Evolutionary conservation across 1,139 yeast species (phyloP).

Genomic region (Yamadazyma atlantica): DNA sequence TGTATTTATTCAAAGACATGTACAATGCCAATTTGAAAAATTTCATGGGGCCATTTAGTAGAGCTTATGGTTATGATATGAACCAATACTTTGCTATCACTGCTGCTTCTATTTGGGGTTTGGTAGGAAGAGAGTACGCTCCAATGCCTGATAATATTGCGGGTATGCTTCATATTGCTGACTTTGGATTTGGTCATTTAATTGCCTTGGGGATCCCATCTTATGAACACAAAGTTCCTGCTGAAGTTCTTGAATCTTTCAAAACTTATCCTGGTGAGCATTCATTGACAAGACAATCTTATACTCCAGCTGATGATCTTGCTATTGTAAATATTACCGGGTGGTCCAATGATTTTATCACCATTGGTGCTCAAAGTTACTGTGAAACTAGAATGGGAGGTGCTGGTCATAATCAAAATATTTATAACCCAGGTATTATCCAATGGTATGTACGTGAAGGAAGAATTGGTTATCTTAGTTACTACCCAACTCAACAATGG

Average conservation of each 20-base stretch:
- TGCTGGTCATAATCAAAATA: conserved; percentile 7
- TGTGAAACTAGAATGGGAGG: conserved; percentile 10
- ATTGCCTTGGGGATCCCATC: conserved; percentile 12
- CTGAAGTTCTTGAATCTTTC: conserved; percentile 9
- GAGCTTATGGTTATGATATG: conserved; percentile 4
- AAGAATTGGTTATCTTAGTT: conserved; percentile 12
- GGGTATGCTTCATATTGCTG: conserved; percentile 3
- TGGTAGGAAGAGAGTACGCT: conserved; percentile 3
- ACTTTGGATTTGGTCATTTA: conserved; percentile 5
- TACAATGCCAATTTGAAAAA: conserved; percentile 4
- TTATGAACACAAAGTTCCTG: conserved; percentile 6
- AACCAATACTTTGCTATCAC: conserved; percentile 3
- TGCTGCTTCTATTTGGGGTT: conserved; percentile 4
- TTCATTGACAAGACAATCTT: conserved; percentile 7
- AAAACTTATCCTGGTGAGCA: conserved; percentile 10
- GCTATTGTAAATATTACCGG: conserved; percentile 11
- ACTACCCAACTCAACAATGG: conserved; percentile 7
- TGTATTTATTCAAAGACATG: conserved; percentile 3
- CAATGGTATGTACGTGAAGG: conserved; percentile 14
- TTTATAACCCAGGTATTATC: conserved; percentile 12
- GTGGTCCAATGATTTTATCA: conserved; percentile 10
- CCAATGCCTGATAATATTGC: conserved; percentile 3
- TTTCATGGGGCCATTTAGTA: conserved; percentile 2
- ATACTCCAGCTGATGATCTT: conserved; percentile 11
- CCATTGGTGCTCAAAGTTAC: conserved; percentile 11